Percentiles rank a stretch among this genome's conserved stretches.
These are phyloP conservation scores for Posidonia oceanica DNA, from an alignment of 116 monocot genomes.

Conservation along the genomic window DNA sequence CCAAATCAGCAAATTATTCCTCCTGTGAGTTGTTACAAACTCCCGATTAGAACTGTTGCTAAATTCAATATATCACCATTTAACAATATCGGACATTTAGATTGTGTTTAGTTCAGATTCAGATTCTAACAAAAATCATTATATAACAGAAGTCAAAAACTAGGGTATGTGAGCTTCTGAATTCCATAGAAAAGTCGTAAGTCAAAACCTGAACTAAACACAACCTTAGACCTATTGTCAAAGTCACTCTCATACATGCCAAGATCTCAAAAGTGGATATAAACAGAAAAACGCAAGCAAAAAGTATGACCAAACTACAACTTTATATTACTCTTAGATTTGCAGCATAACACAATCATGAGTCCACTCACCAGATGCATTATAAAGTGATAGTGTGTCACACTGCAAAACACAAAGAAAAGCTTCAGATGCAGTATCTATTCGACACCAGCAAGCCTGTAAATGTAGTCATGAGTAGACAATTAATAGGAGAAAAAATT, in stretches of 20 bases:
- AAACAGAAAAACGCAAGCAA: no score
- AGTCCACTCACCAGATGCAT: slow-evolving; percentile 44
- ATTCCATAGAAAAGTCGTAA: no score
- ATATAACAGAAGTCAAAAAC: no score
- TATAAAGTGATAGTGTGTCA: slow-evolving; percentile 59
- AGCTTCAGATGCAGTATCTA: slow-evolving; percentile 52
- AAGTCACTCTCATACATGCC: no score
- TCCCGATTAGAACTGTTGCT: neutral
- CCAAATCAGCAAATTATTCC: neutral
- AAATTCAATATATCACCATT: neutral
- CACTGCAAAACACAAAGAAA: slow-evolving; percentile 80
- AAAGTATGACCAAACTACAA: neutral
- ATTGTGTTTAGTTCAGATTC: no score
- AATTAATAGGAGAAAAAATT: neutral
- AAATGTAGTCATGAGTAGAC: neutral
- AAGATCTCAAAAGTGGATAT: no score
- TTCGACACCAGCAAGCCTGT: slow-evolving; percentile 88
- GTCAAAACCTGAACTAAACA: no score
- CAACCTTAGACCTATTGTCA: no score
- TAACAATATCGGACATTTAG: no score
- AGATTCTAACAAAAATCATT: no score
- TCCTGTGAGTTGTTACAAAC: neutral
- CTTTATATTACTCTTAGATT: neutral
- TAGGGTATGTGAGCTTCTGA: no score
- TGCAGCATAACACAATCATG: neutral